Percentiles rank a stretch among this genome's conserved stretches.
These are phyloP conservation scores for Auxenochlorella pyrenoidosa DNA, from an alignment of 139 green algal species.

Conservation along the genomic window DNA sequence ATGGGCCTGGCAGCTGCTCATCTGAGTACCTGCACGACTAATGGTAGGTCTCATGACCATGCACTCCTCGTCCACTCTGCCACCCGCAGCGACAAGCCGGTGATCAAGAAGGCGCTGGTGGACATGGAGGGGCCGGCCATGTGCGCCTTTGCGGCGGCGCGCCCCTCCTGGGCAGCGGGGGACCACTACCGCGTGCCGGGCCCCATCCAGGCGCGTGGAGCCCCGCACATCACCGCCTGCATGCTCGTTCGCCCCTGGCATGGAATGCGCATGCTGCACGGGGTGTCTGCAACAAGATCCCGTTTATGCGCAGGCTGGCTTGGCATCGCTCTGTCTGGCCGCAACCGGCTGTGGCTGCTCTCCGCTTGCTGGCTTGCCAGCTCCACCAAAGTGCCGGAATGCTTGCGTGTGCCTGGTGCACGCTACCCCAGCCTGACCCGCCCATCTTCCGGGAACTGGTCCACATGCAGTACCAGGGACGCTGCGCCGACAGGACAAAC, in stretches of 20 bases:
- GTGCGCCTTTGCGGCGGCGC: constrained; percentile 37
- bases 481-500: constrained; percentile 42
- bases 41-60: too few relatives aligned
- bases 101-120: constrained; percentile 71
- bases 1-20: too few relatives aligned
- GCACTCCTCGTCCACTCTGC: neutral
- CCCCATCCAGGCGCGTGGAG: constrained; percentile 61
- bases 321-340: too few relatives aligned
- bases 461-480: constrained; percentile 40
- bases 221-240: too few relatives aligned
- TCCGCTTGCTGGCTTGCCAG: neutral
- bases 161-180: constrained; percentile 53
- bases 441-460: neutral
- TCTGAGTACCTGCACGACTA: too few relatives aligned
- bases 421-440: neutral
- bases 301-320: too few relatives aligned
- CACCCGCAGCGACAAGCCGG: constrained; percentile 43
- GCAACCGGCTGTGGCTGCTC: neutral
- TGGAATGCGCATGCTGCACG: too few relatives aligned
- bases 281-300: too few relatives aligned
- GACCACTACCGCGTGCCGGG: constrained; percentile 67
- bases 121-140: constrained; percentile 64
- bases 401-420: neutral
- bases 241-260: too few relatives aligned
- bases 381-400: too few relatives aligned